Conservation (phyloP, 2,329 filamentous ascomycete genomes). For the Aspergillus awamori region DNA sequence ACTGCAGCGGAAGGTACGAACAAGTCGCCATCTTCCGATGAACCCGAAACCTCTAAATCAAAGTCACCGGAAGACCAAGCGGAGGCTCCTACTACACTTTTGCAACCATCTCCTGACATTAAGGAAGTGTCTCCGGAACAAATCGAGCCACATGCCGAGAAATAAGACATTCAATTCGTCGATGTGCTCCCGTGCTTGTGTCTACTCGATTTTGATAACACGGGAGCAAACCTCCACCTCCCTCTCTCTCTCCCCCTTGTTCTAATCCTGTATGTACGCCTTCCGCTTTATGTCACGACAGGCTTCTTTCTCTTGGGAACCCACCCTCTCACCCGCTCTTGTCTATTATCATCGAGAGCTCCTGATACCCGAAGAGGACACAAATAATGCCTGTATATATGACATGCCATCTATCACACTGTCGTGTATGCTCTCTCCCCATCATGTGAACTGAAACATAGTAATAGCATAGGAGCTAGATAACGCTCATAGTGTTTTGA, state of each 20-base stretch:
- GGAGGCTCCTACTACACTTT: neutral
- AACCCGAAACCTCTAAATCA: neutral
- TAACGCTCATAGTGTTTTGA: neutral
- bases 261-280: neutral
- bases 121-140: neutral
- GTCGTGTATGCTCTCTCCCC: neutral
- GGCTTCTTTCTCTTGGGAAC: neutral
- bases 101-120: neutral
- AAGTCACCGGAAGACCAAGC: neutral
- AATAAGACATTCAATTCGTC: neutral
- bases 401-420: neutral
- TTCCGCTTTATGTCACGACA: neutral
- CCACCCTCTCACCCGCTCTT: neutral
- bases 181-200: neutral
- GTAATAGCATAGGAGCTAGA: neutral
- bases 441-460: neutral
- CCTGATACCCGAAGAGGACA: slow-evolving; percentile 1
- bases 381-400: neutral
- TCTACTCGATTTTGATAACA: neutral
- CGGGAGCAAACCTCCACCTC: neutral
- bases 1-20: neutral
- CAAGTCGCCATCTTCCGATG: neutral
- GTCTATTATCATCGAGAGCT: neutral
- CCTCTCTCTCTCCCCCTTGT: too few species aligned
- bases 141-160: neutral